Conservation (phyloP, 2,329 filamentous ascomycete genomes). For the Claviceps pazoutovae region DNA sequence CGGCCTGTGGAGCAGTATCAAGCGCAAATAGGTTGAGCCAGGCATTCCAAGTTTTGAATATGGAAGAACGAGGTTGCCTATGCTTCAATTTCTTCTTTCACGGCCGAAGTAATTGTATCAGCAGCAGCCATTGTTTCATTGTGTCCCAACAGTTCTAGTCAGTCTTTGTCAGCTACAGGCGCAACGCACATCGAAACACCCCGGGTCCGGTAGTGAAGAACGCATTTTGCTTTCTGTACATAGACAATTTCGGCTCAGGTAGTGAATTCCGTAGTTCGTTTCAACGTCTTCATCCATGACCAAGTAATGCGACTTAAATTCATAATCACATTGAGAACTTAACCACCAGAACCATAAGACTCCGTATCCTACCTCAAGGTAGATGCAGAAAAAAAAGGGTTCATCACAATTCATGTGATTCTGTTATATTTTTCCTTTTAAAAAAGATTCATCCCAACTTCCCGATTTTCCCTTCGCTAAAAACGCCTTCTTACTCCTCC, state of each 20-base stretch:
- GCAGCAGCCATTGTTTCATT: background rate
- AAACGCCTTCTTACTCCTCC: slow-evolving; percentile 43
- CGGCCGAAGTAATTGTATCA: background rate
- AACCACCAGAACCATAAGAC: background rate
- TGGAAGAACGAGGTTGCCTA: background rate
- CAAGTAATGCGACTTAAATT: background rate
- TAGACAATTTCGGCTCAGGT: background rate
- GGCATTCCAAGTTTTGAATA: background rate
- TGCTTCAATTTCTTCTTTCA: background rate
- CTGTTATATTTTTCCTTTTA: slow-evolving; percentile 17
- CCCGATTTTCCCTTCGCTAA: slow-evolving; percentile 13
- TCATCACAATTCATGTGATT: slow-evolving; percentile 18
- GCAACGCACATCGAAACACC: too few species aligned
- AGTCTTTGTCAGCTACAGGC: background rate
- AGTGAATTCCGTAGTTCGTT: background rate
- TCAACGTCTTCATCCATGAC: background rate
- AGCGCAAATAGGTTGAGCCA: background rate
- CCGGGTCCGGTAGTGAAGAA: background rate
- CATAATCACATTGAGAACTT: slow-evolving; percentile 6
- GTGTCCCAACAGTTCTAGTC: background rate
- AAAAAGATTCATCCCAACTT: slow-evolving; percentile 25
- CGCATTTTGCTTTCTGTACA: background rate
- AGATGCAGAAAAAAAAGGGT: slow-evolving; percentile 9
- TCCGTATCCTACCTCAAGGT: background rate
- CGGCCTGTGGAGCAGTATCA: slow-evolving; percentile 8